Evolutionary conservation across 1,139 yeast genomes (phyloP), one percentile per base, ranked within the genome.

Genomic region (Hansenula sp.): DNA sequence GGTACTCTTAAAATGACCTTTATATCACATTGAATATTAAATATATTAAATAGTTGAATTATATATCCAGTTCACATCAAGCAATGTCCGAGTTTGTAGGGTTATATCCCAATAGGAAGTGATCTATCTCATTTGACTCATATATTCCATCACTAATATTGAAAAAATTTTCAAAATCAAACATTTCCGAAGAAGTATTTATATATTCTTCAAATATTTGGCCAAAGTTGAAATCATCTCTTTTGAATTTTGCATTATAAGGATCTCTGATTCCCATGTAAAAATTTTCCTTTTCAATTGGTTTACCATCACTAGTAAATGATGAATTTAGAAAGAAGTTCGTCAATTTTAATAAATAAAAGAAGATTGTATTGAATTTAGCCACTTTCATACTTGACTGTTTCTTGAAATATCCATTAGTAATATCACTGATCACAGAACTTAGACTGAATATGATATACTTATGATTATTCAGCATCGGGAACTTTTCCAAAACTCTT

Each of bases 141-240:
- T 9, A 13, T 5, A 5, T 3, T 10, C 24, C 19, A 13, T n/a
- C 6, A 6, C 13, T 7, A 3, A 17, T 3, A 36, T 28, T 36
- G 33, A 36, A 36, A 10, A 36, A 36, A 19, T 18, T 29, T 13
- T 36, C 33, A 19, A 36, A 36, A 29, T 36, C 32, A 15, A 36
- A 36, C 6, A 18, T 17, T 5, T 11, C 6, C 9, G 39, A 36
- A 13, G 33, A 29, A 3, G 39, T 36, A n/a, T 36, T 36, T 3
- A 36, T 27, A 16, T 15, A 15, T 18, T 19, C 24, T 5, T 36
- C 39, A 19, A 36, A 36, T 9, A 36, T 5, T 18, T 36, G 27
- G 13, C 25, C 27, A 36, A 36, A 36, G 12, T 29, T 29, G 13
- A 36, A 36, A 9, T 36, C 39, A 3, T 36, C 21, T 17, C 7